Percentiles rank a stretch among this genome's conserved stretches.
Evolutionary conservation across 257 asterid genomes (phyloP).

Genomic region (Lycium barbarum): DNA sequence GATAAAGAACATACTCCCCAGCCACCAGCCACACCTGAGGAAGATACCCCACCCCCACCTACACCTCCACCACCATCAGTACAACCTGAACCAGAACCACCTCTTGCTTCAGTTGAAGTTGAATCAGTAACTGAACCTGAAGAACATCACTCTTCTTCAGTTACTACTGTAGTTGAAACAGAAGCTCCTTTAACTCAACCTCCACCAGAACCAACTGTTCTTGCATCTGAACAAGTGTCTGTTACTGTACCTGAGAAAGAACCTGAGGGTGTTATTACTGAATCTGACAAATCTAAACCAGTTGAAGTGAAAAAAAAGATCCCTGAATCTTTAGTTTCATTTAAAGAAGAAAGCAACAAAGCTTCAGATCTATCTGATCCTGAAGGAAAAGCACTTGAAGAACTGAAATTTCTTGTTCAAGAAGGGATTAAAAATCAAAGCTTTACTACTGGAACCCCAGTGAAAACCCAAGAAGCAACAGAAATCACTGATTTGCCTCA

Average conservation of each 20-base stretch:
- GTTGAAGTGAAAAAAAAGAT: constrained; percentile 46
- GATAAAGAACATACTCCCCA: constrained; percentile 47
- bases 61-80: constrained; percentile 32
- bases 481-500: constrained; percentile 33
- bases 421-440: constrained; percentile 50
- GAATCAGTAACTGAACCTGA: constrained; percentile 37
- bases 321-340: constrained; percentile 60
- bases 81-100: constrained; percentile 50
- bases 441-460: constrained; percentile 34
- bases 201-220: constrained; percentile 31
- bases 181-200: constrained; percentile 52
- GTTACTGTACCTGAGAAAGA: constrained; percentile 41
- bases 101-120: constrained; percentile 59
- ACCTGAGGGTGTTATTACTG: constrained; percentile 41
- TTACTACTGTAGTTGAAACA: constrained; percentile 45
- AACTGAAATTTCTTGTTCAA: constrained; percentile 55
- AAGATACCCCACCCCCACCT: constrained; percentile 26
- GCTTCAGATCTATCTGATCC: constrained; percentile 70
- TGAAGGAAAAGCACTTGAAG: constrained; percentile 59
- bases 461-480: not conserved
- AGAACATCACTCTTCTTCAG: constrained; percentile 44
- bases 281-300: constrained; percentile 39
- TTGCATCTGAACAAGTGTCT: constrained; percentile 47
- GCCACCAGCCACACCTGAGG: constrained; percentile 40
- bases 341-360: constrained; percentile 78